phyloP scores from a whole-genome alignment of 1,139 yeast species.

The Candida pseudoviswanathii region DNA sequence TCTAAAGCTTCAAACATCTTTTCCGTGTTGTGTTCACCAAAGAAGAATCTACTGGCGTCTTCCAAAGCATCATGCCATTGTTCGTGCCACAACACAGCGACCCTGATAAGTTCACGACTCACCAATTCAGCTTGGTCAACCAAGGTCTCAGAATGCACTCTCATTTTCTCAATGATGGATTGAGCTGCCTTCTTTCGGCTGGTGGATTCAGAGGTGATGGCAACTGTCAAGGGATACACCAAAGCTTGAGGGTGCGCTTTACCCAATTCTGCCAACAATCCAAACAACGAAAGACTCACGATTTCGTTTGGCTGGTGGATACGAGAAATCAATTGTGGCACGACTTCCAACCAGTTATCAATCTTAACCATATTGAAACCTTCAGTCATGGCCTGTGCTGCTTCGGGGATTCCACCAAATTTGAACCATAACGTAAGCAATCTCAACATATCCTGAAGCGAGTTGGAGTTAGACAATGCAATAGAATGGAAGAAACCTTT shows the following conservation, averaged over 20 bases:
- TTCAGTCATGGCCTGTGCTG: slow-evolving; percentile 86
- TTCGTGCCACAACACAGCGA: slow-evolving; percentile 97
- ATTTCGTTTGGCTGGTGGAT: slow-evolving; percentile 92
- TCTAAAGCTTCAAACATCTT: slow-evolving; percentile 92
- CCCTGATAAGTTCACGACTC: slow-evolving; percentile 90
- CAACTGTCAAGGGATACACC: slow-evolving; percentile 93
- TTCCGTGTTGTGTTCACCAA: slow-evolving; percentile 92
- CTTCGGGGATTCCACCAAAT: slow-evolving; percentile 91
- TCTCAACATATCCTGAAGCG: slow-evolving; percentile 90
- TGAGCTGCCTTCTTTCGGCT: slow-evolving; percentile 90
- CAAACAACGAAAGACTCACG: slow-evolving; percentile 79
- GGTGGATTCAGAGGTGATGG: slow-evolving; percentile 89
- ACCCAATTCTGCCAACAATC: slow-evolving; percentile 83
- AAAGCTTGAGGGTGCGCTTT: slow-evolving; percentile 96
- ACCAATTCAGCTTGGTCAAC: slow-evolving; percentile 94
- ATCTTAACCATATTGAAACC: slow-evolving; percentile 89
- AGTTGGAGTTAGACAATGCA: slow-evolving; percentile 81
- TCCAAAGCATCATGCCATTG: slow-evolving; percentile 98
- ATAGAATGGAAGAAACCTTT: slow-evolving; percentile 95
- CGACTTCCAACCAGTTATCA: slow-evolving; percentile 93
- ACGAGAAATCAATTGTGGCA: slow-evolving; percentile 94
- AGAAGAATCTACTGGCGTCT: slow-evolving; percentile 91
- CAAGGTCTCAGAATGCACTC: slow-evolving; percentile 78
- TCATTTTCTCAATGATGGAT: slow-evolving; percentile 88
- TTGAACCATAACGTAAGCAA: slow-evolving; percentile 92